Base-by-base conservation (phyloP, 2,329 filamentous ascomycete species). In the Lasiodiplodia sp. region DNA sequence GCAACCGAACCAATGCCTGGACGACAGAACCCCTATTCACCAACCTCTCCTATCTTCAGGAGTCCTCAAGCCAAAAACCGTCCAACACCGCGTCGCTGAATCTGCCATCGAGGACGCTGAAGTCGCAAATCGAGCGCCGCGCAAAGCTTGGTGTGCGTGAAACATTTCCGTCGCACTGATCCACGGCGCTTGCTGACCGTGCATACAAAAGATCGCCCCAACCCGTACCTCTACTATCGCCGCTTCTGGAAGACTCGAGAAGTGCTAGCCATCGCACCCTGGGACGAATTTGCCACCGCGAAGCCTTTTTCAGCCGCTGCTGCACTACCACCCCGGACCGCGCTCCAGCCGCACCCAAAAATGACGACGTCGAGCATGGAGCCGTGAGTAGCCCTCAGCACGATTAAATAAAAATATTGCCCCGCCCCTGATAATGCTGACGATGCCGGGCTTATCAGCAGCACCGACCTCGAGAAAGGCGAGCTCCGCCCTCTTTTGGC, bases 381-480 rank as follows among this genome's bases (percentile, higher is more conserved):
- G 47, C 47, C 60, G 60, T 52, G 49, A 49, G 58, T 31, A 23
- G 40, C 2, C 8, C 28, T 11, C 60, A n/a, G 5, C 40, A 28
- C 28, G 28, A 28, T 7, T 28, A 28, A 28, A 28, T 6, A 28
- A 28, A 28, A 28, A 28, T 28, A 28, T 28, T 28, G 28, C 14
- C 10, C 57, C 28, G 10, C 60, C 31, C 25, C 4, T n/a, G 51
- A 18, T 10, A 7, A 11, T 44, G 3, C 38, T 18, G 12, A 16
- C 28, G n/a, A 37, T 5, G 14, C 25, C 28, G 4, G 16, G 21
- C 44, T 28, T 21, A 18, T 18, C 16, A 18, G 10, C 44, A 52
- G 44, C 28, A 37, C 60, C 60, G 60, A 64, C 60, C 60, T 64
- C 18, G 60, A 64, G 47, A 64, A 64, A 64, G 60, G 60, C 60